Evolutionary conservation across 2,329 filamentous ascomycete species (phyloP), one percentile per base, ranked within the genome.

Genomic region (Penicillium psychrosexuale): DNA sequence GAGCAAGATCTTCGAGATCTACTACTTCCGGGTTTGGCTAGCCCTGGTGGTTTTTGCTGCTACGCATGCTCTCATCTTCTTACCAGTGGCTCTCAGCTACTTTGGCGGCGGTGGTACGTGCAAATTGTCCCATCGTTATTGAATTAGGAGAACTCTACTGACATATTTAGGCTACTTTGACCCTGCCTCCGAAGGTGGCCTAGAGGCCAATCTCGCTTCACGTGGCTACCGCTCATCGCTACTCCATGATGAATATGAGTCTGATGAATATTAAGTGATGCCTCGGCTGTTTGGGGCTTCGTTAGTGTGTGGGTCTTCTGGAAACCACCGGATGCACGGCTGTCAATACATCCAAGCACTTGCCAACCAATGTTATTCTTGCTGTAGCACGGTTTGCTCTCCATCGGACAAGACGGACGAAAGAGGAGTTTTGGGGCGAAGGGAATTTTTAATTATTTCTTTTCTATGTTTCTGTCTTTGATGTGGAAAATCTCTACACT

Each of bases 1-100:
- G 48, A 96, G 90, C 73, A 99, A 97, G 83, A 99, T 99, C 69
- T 99, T 99, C 67, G 95, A 99, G 78, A 91, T 99, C 55, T 99
- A 99, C 77, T 99, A 99, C 75, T 99, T 99, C 81, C 84, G 94
- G 40, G 89, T 99, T 40, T 99, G 94, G 94, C 78, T 97, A 17
- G 88, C 92, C 7, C 82, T 99, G 51, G 92, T 99, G 11, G 72
- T 95, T 9, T 93, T 96, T 72, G 95, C 92, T 3, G 90, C 90
- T 8, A 82, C 87, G 9, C 94, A 99, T 72, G 91, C 94, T 0
- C 79, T 99, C 45, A 83, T 99, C 8, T 96, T 97, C 72, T 77
- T 99, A 65, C 94, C 94, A 0, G 94, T 97, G 1, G 88, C 89
- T 2, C 79, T 99, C 61, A 95, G 90, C 68, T 79, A 97, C 47